Evolutionary conservation across 345 rosid genomes (phyloP), one percentile per base, ranked within the genome.

Genomic region (Mallotus nudiflorus): DNA sequence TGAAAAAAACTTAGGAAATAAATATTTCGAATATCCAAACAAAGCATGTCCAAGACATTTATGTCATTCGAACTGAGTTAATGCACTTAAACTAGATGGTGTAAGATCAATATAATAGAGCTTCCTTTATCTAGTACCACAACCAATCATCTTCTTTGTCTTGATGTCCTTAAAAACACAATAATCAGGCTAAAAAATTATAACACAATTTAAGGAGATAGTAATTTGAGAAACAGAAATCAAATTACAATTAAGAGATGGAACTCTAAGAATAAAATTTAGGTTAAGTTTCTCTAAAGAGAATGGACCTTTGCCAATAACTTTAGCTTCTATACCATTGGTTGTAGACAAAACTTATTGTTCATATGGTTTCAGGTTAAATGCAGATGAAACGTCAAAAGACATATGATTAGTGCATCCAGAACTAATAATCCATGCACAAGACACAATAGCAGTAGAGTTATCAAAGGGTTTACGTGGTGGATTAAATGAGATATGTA

Each of bases 81-180:
- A 55, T 35, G 14, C 29, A 54, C 9, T 53, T 54, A 11, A 39
- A 16, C 40, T 68, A 25, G 72, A 68, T 37, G 53, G 14, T 6
- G 33, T 55, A 49, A 39, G 35, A 68, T 68, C 24, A 55, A 55
- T 39, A 24, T 56, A 68, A 68, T 55, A 68, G 0, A 53, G 63
- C 25, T 15, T 54, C 25, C 22, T 20, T 16, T 56, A 55, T 55
- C 7, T 55, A 68, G 14, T 68, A 42, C 54, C 62, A 40, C 16
- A 68, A 0, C 54, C 40, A 56, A 68, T 68, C 54, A 0, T 69
- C 65, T 9, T 33, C 6, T 19, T 53, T 67, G 62, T 31, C 62
- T 53, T 53, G 33, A 54, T 67, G 37, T 67, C 25, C 51, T 67
- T 52, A 3, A 67, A 67, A 20, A 67, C 37, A 67, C 10, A 67